Evolutionary conservation across 176 grass and related monocot genomes (phyloP), one percentile per base, ranked within the genome.

Genomic region (Oryza glumipatula): DNA sequence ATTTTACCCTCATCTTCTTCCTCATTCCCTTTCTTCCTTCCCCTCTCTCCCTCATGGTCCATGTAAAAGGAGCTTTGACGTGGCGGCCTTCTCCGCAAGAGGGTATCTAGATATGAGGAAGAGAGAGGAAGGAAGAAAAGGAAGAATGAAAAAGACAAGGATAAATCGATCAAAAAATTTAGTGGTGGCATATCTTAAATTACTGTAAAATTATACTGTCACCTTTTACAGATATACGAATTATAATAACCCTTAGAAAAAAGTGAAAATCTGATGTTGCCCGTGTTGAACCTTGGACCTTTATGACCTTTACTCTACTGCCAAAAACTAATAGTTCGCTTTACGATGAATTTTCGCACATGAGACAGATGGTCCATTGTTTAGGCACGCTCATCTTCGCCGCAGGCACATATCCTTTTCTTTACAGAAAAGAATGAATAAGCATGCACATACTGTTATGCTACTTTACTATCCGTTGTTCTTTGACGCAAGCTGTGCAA

Each of bases 401-500:
- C 68, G 43, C 68, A 22, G 16, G 19, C 19, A 44, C 8, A 4
- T 41, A 45, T 13, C 19, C 69, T 45, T 72, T 81, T 68, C 66
- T 80, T 10, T 70, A 80, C 65, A 68, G 26, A 35, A 36, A 69
- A 80, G 11, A 56, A 17, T 6, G 45, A 52, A 3, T 11, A 23
- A 28, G 13, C 69, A n/a, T 43, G 28, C 64, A 80, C 64, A 49
- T 4, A 32, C 9, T 30, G 30, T 21, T 24, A 22, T 61, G 52
- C 79, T 54, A 71, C 24, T 7, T 51, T 16, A 51, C 48, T 51
- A 68, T 48, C 78, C 30, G 46, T 65, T 83, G 39, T 33, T 65
- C 70, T 22, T n/a, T 32, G 24, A 19, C 36, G 5, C 6, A 47
- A 35, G 68, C 70, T 16, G 17, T 24, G 45, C 22, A 74, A 24